phyloP scores from a whole-genome alignment of 768 basidiomycete species.

The Clavaria fumosa region DNA sequence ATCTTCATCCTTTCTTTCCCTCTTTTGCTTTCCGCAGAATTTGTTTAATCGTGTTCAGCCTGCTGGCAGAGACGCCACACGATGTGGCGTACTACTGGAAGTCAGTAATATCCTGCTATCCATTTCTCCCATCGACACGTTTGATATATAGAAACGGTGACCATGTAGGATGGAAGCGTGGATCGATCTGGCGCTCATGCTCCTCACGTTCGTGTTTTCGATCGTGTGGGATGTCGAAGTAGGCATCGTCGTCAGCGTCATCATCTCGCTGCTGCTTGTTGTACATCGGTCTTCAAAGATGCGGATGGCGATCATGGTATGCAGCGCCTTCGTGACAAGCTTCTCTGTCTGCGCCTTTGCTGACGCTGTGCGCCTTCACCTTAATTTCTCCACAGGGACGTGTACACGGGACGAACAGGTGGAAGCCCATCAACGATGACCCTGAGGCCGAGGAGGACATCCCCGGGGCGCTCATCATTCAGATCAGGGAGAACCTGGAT shows the following conservation, averaged over 20 bases:
- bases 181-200: slow-evolving; percentile 79
- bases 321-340: slow-evolving; percentile 9
- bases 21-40: no score
- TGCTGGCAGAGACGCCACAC: slow-evolving; percentile 76
- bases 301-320: slow-evolving; percentile 79
- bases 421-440: slow-evolving; percentile 84
- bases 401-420: slow-evolving; percentile 75
- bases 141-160: background rate
- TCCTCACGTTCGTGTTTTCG: slow-evolving; percentile 74
- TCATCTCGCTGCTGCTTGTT: slow-evolving; percentile 78
- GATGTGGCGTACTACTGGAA: slow-evolving; percentile 76
- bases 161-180: slow-evolving; percentile 68
- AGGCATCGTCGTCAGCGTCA: slow-evolving; percentile 78
- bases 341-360: slow-evolving; percentile 1
- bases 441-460: slow-evolving; percentile 70
- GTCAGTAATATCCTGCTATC: slow-evolving; percentile 27
- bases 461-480: slow-evolving; percentile 71
- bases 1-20: no score
- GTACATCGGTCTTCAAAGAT: slow-evolving; percentile 81
- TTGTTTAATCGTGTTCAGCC: slow-evolving; percentile 68
- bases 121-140: slow-evolving; percentile 1
- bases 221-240: slow-evolving; percentile 87
- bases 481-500: slow-evolving; percentile 80
- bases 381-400: no score
- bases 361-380: background rate